Conservation (phyloP, 805 yeast genomes). For the Candida sakaeoensis region DNA sequence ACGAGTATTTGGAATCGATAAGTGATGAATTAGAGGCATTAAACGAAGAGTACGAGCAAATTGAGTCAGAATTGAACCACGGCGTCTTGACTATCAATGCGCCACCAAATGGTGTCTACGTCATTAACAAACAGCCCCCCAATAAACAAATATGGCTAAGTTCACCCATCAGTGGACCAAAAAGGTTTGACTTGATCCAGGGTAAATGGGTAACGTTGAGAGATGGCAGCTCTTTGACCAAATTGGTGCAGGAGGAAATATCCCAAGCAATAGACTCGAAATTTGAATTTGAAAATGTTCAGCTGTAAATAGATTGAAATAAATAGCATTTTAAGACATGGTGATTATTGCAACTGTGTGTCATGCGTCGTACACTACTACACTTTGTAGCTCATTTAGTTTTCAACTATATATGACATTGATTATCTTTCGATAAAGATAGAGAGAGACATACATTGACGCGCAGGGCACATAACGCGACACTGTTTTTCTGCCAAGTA, state of each 20-base stretch:
- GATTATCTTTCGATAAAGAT: not conserved
- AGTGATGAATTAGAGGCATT: slow-evolving; percentile 65
- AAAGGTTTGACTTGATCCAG: slow-evolving; percentile 61
- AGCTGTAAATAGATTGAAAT: slow-evolving; percentile 7
- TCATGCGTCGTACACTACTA: too few species aligned
- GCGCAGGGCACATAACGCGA: slow-evolving; percentile 2
- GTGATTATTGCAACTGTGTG: too few species aligned
- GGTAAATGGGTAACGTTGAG: slow-evolving; percentile 80
- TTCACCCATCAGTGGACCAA: slow-evolving; percentile 92
- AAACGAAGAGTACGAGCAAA: slow-evolving; percentile 55
- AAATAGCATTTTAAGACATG: too few species aligned
- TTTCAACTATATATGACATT: too few species aligned
- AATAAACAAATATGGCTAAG: slow-evolving; percentile 95
- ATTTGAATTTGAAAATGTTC: slow-evolving; percentile 17
- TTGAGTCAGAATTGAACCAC: slow-evolving; percentile 76
- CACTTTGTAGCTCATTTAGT: not conserved
- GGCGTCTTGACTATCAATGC: slow-evolving; percentile 80
- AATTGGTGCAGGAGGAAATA: slow-evolving; percentile 31
- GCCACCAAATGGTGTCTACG: slow-evolving; percentile 78
- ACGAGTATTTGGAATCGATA: slow-evolving; percentile 64
- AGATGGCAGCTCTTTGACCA: slow-evolving; percentile 44
- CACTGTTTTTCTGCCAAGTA: not conserved
- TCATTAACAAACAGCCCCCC: slow-evolving; percentile 95
- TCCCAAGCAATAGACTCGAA: slow-evolving; percentile 22
- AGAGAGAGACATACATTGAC: not conserved